Percentiles rank a stretch among this genome's conserved stretches.
phyloP scores from a whole-genome alignment of 345 rosid species.

The Combretum micranthum region DNA sequence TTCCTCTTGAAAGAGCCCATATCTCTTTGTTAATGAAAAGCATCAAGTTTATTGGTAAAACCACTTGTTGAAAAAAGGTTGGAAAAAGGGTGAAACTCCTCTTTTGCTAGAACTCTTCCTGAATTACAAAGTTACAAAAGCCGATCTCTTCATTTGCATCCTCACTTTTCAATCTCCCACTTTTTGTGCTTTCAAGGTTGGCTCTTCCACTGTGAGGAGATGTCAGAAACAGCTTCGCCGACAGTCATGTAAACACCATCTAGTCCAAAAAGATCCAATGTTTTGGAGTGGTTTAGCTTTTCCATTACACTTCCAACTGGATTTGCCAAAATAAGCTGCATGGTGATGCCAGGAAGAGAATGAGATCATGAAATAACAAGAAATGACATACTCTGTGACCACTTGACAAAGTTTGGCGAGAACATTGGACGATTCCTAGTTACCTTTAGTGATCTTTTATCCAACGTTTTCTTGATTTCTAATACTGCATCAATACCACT shows the following conservation, averaged over 20 bases:
- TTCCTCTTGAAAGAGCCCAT: too few species aligned
- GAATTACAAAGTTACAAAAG: too few species aligned
- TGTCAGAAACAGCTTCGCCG: slow-evolving; percentile 44
- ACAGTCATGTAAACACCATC: slow-evolving; percentile 51
- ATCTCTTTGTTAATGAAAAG: too few species aligned
- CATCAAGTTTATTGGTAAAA: too few species aligned
- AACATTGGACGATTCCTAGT: not conserved
- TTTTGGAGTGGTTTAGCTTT: slow-evolving; percentile 43
- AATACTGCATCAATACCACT: slow-evolving; percentile 63
- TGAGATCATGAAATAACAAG: too few species aligned
- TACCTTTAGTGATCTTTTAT: slow-evolving; percentile 65
- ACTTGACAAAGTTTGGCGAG: too few species aligned
- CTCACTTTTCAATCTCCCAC: too few species aligned
- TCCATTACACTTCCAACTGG: slow-evolving; percentile 58
- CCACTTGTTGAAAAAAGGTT: too few species aligned
- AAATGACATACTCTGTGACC: too few species aligned
- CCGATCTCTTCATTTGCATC: too few species aligned
- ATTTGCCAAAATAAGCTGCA: slow-evolving; percentile 55
- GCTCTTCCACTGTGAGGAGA: slow-evolving; percentile 45
- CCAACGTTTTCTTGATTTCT: slow-evolving; percentile 59
- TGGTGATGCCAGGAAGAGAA: not conserved
- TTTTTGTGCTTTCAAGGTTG: slow-evolving; percentile 19
- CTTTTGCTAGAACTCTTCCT: too few species aligned
- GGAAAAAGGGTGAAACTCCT: too few species aligned
- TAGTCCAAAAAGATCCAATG: slow-evolving; percentile 29